phyloP scores from a whole-genome alignment of 2,329 filamentous ascomycete genomes.

The Aaosphaeria pasadenensis region DNA sequence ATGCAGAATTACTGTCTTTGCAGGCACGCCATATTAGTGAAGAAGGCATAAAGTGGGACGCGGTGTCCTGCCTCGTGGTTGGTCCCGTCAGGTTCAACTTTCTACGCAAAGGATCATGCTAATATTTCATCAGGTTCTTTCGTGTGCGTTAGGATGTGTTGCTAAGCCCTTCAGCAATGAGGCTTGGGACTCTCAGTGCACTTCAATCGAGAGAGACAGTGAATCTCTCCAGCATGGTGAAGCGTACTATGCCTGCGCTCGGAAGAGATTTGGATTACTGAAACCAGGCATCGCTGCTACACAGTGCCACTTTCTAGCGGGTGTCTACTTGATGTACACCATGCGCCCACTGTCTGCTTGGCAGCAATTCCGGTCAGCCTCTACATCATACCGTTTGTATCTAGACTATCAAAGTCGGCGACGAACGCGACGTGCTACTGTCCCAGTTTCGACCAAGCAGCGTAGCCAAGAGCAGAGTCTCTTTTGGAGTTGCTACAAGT shows the following conservation, averaged over 20 bases:
- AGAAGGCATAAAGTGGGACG: conserved; percentile 25
- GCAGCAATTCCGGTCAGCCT: background rate
- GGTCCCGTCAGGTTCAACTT: conserved; percentile 1
- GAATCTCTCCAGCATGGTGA: background rate
- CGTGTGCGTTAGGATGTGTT: background rate
- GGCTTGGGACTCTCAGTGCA: too few relatives aligned
- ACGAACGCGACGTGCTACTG: background rate
- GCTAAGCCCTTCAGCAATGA: background rate
- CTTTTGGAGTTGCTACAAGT: conserved; percentile 36
- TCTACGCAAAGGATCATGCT: too few relatives aligned
- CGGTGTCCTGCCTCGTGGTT: conserved; percentile 29
- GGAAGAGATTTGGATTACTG: conserved; percentile 27
- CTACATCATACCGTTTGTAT: background rate
- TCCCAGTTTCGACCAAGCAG: background rate
- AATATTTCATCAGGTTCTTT: background rate
- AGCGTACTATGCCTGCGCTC: conserved; percentile 20
- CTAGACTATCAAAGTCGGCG: background rate
- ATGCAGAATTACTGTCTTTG: conserved; percentile 15
- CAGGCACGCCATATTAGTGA: conserved; percentile 18
- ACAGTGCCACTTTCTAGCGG: conserved; percentile 30
- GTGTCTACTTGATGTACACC: conserved; percentile 34
- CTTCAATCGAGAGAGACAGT: conserved; percentile 1
- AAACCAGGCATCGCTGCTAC: conserved; percentile 22
- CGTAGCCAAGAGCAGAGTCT: conserved; percentile 20
- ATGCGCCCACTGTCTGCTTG: conserved; percentile 29